Evolutionary conservation across 305 asterid species (phyloP).

Genomic region (Plantago coronopus): DNA sequence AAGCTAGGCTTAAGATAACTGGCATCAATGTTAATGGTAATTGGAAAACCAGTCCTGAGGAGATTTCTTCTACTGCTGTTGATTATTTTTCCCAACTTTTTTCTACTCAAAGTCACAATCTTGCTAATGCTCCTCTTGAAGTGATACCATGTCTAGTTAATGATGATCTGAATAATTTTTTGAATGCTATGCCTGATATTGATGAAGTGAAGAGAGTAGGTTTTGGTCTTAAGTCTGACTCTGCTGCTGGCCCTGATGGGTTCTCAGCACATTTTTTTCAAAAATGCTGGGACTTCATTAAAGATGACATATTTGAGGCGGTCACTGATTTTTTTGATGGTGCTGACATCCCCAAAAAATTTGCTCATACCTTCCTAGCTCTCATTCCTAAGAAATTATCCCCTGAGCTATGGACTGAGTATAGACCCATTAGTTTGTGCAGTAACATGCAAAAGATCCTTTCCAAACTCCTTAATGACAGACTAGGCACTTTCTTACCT

Average conservation of each 20-base stretch:
- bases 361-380: too few species aligned
- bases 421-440: neutral
- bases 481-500: neutral
- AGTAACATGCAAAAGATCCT: neutral
- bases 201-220: neutral
- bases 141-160: neutral
- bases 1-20: neutral
- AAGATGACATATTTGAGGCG: too few species aligned
- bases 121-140: too few species aligned
- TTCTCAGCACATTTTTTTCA: neutral
- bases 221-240: neutral
- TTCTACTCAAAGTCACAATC: too few species aligned
- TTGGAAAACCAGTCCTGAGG: neutral
- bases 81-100: too few species aligned
- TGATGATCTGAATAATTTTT: neutral
- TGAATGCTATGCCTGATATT: neutral
- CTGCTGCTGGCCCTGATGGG: too few species aligned
- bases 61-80: neutral
- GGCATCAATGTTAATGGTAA: neutral
- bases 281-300: neutral
- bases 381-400: neutral
- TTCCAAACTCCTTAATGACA: neutral
- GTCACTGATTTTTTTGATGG: too few species aligned
- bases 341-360: too few species aligned
- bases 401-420: neutral